A percentile compares a stretch with the other conserved stretches of the same genome.
Conservation (phyloP, 805 yeast species). For the Sugiyamaella marilandica region DNA sequence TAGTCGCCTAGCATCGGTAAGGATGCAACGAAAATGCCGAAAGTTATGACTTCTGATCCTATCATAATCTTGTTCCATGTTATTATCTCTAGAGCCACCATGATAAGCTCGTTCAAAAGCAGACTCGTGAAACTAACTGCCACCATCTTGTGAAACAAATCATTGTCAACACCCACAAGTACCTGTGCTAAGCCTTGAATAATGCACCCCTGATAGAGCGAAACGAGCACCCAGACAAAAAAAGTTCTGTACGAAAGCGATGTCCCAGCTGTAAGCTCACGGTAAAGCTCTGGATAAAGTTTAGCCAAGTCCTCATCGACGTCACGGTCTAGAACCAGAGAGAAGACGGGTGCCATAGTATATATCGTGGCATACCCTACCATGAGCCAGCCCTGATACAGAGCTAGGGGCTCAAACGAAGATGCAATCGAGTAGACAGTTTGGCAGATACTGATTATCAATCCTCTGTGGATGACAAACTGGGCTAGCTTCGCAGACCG, state of each 20-base stretch:
- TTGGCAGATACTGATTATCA: conserved; percentile 89
- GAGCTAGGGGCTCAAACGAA: conserved; percentile 85
- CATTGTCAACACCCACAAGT: conserved; percentile 57
- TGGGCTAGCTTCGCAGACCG: conserved; percentile 93
- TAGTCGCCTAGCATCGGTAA: conserved; percentile 86
- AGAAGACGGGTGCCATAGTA: conserved; percentile 97
- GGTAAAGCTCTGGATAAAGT: conserved; percentile 90
- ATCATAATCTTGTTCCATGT: conserved; percentile 87
- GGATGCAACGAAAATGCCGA: conserved; percentile 61
- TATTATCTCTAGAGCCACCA: conserved; percentile 90
- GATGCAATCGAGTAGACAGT: conserved; percentile 88
- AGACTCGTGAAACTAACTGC: conserved; percentile 76
- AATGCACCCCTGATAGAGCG: conserved; percentile 84
- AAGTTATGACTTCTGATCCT: conserved; percentile 64
- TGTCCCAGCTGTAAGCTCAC: conserved; percentile 83
- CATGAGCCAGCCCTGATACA: conserved; percentile 95
- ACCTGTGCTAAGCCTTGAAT: conserved; percentile 79
- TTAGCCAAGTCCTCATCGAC: conserved; percentile 84
- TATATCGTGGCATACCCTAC: conserved; percentile 97
- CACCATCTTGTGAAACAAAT: conserved; percentile 69
- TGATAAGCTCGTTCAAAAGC: conserved; percentile 76
- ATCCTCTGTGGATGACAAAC: conserved; percentile 94
- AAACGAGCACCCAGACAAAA: conserved; percentile 83
- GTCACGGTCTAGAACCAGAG: conserved; percentile 85
- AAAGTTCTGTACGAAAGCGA: conserved; percentile 84